Evolutionary conservation across 2,329 filamentous ascomycete genomes (phyloP).

Genomic region (Ophiocordyceps camponoti-floridani): DNA sequence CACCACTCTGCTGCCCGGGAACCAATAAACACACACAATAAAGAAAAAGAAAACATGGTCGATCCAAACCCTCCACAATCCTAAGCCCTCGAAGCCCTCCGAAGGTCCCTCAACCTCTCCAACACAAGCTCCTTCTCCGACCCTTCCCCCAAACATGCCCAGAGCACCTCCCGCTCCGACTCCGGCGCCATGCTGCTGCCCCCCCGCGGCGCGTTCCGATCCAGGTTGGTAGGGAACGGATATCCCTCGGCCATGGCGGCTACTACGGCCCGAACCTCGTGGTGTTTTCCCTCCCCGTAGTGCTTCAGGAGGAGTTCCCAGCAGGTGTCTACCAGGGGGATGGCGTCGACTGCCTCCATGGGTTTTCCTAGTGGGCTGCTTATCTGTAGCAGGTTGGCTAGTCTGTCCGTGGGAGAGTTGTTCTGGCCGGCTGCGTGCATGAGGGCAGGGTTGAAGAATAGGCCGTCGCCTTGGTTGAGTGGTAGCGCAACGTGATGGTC

Average conservation of each 20-base stretch:
- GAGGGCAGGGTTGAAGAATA: conserved; percentile 47
- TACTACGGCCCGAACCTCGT: conserved; percentile 26
- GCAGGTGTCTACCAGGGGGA: conserved; percentile 21
- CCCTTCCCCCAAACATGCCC: conserved; percentile 21
- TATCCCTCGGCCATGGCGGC: conserved; percentile 37
- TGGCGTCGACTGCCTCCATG: conserved; percentile 41
- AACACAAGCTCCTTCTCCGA: conserved; percentile 22
- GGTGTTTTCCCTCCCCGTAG: conserved; percentile 20
- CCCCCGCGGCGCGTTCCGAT: conserved; percentile 33
- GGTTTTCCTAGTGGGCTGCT: conserved; percentile 44
- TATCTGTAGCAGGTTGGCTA: conserved; percentile 44
- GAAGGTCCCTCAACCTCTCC: conserved; percentile 12
- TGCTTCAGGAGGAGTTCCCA: conserved; percentile 21
- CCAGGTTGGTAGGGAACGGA: conserved; percentile 44
- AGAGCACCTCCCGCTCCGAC: conserved; percentile 35
- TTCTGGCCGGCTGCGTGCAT: conserved; percentile 47
- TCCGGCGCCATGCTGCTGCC: conserved; percentile 42
- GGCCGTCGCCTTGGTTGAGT: conserved; percentile 34
- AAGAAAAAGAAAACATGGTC: too few relatives aligned
- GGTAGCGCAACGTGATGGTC: conserved; percentile 32
- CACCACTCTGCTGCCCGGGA: too few relatives aligned
- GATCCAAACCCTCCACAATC: too few relatives aligned
- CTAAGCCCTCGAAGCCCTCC: too few relatives aligned
- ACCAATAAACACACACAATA: too few relatives aligned
- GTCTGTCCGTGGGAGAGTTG: conserved; percentile 21